Percentiles rank a stretch among this genome's conserved stretches.
These are phyloP conservation scores for Leccinum fuscescens DNA, from an alignment of 1,284 basidiomycete species.

Conservation along the genomic window DNA sequence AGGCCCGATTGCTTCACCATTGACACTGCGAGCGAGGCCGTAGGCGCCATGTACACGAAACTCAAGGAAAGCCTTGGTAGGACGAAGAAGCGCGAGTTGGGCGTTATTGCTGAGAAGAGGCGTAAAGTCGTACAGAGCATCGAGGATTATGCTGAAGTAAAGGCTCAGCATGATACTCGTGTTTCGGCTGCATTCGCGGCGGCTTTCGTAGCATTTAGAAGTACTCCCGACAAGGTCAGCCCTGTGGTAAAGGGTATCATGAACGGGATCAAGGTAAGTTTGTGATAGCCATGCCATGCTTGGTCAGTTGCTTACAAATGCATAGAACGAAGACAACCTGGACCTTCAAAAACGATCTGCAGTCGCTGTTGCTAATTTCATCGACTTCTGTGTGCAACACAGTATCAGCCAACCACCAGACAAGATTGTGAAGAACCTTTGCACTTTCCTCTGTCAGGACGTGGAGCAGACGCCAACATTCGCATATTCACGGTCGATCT, in stretches of 20 bases:
- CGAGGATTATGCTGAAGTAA: conserved; percentile 81
- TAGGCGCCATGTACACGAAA: conserved; percentile 69
- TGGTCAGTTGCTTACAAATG: conserved; percentile 10
- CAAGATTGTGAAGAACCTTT: conserved; percentile 97
- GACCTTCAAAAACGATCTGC: conserved; percentile 93
- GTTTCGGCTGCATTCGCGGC: conserved; percentile 89
- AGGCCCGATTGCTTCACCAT: conserved; percentile 76
- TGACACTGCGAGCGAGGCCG: conserved; percentile 72
- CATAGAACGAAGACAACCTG: conserved; percentile 84
- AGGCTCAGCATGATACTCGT: conserved; percentile 84
- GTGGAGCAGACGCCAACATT: conserved; percentile 89
- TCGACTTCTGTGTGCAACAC: conserved; percentile 79
- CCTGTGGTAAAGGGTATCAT: conserved; percentile 96
- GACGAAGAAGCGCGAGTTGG: conserved; percentile 77
- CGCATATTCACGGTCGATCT: conserved; percentile 55
- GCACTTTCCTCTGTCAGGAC: conserved; percentile 96
- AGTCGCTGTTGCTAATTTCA: conserved; percentile 81
- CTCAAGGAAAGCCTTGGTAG: conserved; percentile 73
- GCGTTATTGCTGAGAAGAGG: conserved; percentile 77
- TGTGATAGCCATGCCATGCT: background rate
- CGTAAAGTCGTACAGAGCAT: conserved; percentile 73
- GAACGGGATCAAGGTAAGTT: conserved; percentile 90
- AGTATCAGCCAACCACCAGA: conserved; percentile 67
- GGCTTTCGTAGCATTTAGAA: conserved; percentile 83
- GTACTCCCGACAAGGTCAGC: conserved; percentile 90